A percentile compares a stretch with the other conserved stretches of the same genome.
Evolutionary conservation across 1,284 basidiomycete species (phyloP).

Genomic region (Pholiota adiposa): DNA sequence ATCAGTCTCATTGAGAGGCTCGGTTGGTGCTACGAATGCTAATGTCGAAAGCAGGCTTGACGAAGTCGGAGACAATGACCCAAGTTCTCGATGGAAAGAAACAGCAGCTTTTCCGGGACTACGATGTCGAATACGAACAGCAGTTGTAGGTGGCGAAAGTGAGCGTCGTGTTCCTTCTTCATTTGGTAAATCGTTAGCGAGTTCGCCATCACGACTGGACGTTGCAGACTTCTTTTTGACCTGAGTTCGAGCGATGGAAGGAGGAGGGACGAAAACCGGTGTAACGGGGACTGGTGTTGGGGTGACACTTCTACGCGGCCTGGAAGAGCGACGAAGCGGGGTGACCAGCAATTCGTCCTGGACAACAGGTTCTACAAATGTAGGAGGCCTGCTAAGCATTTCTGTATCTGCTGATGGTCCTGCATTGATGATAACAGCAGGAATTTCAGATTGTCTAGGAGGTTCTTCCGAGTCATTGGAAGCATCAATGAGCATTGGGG

Average conservation of each 20-base stretch:
- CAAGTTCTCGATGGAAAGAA: conserved; percentile 38
- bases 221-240: conserved; percentile 20
- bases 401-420: neutral
- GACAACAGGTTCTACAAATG: too few species aligned
- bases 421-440: neutral
- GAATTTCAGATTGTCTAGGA: neutral
- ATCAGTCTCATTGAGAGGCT: conserved; percentile 1
- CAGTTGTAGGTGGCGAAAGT: conserved; percentile 11
- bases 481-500: conserved; percentile 11
- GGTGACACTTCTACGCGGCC: conserved; percentile 38
- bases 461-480: neutral
- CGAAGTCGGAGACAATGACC: conserved; percentile 47
- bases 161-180: conserved; percentile 23
- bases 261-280: conserved; percentile 12
- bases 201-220: conserved; percentile 15
- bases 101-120: conserved; percentile 26
- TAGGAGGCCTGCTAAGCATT: too few species aligned
- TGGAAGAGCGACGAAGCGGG: conserved; percentile 38
- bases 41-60: conserved; percentile 37
- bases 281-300: conserved; percentile 22
- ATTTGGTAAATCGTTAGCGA: conserved; percentile 23
- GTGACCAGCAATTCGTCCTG: conserved; percentile 22
- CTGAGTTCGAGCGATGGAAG: conserved; percentile 26
- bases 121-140: conserved; percentile 23
- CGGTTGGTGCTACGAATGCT: conserved; percentile 20